These are phyloP conservation scores for Tetrapisispora phaffii DNA, from an alignment of 805 yeast genomes.

Conservation along the genomic window DNA sequence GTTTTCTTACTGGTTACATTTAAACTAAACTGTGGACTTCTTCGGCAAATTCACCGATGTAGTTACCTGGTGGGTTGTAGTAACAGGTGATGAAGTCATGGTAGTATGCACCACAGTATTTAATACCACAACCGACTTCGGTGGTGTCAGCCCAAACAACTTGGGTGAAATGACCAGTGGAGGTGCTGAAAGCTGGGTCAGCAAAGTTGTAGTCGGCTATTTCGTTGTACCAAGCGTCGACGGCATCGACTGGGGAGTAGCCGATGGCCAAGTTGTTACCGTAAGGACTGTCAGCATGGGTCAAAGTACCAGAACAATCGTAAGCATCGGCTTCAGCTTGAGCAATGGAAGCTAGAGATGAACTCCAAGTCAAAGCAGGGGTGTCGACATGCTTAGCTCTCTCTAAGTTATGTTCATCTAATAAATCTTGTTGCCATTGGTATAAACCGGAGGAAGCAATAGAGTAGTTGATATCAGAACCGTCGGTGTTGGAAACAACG, in stretches of 20 bases:
- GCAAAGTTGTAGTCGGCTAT: constrained; percentile 45
- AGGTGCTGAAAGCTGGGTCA: constrained; percentile 37
- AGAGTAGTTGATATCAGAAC: constrained; percentile 1
- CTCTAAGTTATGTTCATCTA: constrained; percentile 41
- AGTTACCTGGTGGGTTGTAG: constrained; percentile 68
- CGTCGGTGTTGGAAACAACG: neutral
- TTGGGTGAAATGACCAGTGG: constrained; percentile 64
- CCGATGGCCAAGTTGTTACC: constrained; percentile 78
- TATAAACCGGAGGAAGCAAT: constrained; percentile 1
- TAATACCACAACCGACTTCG: constrained; percentile 61
- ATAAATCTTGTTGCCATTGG: constrained; percentile 16
- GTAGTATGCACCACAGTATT: constrained; percentile 43
- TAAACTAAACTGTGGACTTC: constrained; percentile 21
- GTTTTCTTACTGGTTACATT: neutral
- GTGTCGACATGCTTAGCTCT: constrained; percentile 39
- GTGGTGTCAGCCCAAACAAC: constrained; percentile 56
- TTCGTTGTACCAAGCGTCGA: constrained; percentile 70
- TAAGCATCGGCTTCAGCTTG: constrained; percentile 39
- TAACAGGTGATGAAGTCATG: constrained; percentile 64
- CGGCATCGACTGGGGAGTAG: constrained; percentile 34
- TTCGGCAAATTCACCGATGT: constrained; percentile 40
- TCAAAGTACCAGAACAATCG: constrained; percentile 47
- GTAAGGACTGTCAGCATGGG: constrained; percentile 46
- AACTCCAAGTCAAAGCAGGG: constrained; percentile 41
- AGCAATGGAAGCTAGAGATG: constrained; percentile 39